phyloP scores from a whole-genome alignment of 176 grass and related monocot genomes.

The Triticum turgidum region DNA sequence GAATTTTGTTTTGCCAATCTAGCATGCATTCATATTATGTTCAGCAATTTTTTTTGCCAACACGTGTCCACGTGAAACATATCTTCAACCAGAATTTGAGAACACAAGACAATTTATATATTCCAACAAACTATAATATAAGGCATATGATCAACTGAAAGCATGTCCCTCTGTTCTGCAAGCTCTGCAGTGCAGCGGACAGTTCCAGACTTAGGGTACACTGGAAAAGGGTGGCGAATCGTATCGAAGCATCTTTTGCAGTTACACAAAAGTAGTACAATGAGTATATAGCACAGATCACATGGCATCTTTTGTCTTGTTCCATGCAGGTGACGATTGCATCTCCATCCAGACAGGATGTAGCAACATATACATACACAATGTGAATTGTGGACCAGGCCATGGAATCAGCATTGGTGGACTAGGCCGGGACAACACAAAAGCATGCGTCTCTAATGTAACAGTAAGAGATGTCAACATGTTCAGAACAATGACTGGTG shows the following conservation, averaged over 20 bases:
- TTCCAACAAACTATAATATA: conserved; percentile 6
- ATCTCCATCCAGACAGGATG: conserved; percentile 98
- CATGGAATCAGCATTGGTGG: conserved; percentile 99
- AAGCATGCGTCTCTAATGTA: conserved; percentile 97
- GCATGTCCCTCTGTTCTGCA: conserved; percentile 20
- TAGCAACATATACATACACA: conserved; percentile 88
- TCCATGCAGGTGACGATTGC: conserved; percentile 78
- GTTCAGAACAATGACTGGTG: conserved; percentile 87
- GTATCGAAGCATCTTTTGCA: neutral
- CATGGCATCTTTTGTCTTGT: conserved; percentile 29
- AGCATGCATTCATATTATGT: conserved; percentile 17
- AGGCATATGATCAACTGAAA: conserved; percentile 35
- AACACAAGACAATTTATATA: neutral
- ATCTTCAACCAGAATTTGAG: conserved; percentile 25
- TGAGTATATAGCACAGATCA: conserved; percentile 7
- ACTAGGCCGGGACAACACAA: conserved; percentile 90
- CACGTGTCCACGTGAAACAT: neutral
- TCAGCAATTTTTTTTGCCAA: conserved; percentile 5
- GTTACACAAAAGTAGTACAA: conserved; percentile 21
- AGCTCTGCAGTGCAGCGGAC: conserved; percentile 5
- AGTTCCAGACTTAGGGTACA: conserved; percentile 26
- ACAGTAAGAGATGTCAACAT: conserved; percentile 89
- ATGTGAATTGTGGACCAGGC: conserved; percentile 93
- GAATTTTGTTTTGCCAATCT: neutral
- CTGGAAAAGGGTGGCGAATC: neutral